A percentile compares a stretch with the other conserved stretches of the same genome.
phyloP scores from a whole-genome alignment of 2,329 filamentous ascomycete species.

The Colletotrichum sp. region DNA sequence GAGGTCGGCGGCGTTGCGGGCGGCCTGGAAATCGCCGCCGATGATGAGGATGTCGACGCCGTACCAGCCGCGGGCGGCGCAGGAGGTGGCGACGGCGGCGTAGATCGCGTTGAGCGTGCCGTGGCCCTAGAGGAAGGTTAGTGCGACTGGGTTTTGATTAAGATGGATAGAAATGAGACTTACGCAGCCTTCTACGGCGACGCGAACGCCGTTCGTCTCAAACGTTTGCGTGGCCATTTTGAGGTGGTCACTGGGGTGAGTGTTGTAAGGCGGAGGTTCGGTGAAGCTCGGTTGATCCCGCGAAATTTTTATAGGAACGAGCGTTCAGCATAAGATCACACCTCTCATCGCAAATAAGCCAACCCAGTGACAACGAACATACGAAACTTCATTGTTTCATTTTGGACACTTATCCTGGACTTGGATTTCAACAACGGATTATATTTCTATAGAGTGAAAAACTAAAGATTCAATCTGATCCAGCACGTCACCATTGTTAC shows the following conservation, averaged over 20 bases:
- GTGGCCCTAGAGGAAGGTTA: conserved; percentile 68
- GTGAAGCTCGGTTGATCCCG: neutral
- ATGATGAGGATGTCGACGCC: conserved; percentile 91
- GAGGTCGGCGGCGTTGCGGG: conserved; percentile 87
- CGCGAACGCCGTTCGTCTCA: conserved; percentile 61
- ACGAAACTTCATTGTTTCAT: neutral
- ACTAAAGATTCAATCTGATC: neutral
- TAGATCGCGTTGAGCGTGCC: conserved; percentile 93
- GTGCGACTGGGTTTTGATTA: neutral
- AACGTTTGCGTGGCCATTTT: conserved; percentile 36
- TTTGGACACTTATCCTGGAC: neutral
- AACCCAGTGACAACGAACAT: neutral
- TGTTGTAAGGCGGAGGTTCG: conserved; percentile 11
- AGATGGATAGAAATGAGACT: conserved; percentile 31
- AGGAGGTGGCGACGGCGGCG: conserved; percentile 72
- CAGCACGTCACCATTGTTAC: neutral
- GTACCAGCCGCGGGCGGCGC: conserved; percentile 75
- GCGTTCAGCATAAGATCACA: neutral
- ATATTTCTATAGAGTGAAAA: neutral
- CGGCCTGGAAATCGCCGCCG: conserved; percentile 87
- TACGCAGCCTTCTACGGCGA: conserved; percentile 89
- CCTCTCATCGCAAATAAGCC: neutral
- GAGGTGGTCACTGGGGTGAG: neutral
- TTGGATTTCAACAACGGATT: rapidly evolving
- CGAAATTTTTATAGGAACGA: conserved; percentile 5